These are phyloP conservation scores for Calonectria leucothoes DNA, from an alignment of 2,329 filamentous ascomycete species.

Conservation along the genomic window DNA sequence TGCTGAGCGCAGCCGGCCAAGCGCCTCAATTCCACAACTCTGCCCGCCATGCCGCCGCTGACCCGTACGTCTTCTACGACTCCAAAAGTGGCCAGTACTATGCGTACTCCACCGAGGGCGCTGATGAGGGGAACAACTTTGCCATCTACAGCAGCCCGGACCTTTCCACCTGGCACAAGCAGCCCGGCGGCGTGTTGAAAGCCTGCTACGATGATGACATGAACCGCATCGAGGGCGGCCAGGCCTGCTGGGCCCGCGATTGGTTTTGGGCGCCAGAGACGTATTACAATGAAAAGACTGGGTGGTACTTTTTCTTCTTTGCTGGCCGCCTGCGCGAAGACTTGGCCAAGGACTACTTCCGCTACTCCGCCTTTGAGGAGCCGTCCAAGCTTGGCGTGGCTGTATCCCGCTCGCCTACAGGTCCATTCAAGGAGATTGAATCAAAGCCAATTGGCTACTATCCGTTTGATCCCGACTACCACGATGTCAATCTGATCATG, in stretches of 20 bases:
- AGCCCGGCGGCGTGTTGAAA: slow-evolving; percentile 47
- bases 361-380: slow-evolving; percentile 49
- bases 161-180: slow-evolving; percentile 49
- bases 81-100: slow-evolving; percentile 45
- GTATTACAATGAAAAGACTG: slow-evolving; percentile 49
- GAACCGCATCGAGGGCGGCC: slow-evolving; percentile 44
- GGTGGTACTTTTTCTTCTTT: slow-evolving; percentile 53
- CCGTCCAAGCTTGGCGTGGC: slow-evolving; percentile 50
- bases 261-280: slow-evolving; percentile 52
- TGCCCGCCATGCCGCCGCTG: slow-evolving; percentile 46
- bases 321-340: slow-evolving; percentile 48
- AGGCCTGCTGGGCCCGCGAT: slow-evolving; percentile 50
- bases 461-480: slow-evolving; percentile 49
- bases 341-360: slow-evolving; percentile 46
- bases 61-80: slow-evolving; percentile 48
- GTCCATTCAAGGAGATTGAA: slow-evolving; percentile 48
- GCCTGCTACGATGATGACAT: slow-evolving; percentile 46
- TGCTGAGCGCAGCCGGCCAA: background rate
- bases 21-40: slow-evolving; percentile 49
- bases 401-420: slow-evolving; percentile 48
- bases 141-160: slow-evolving; percentile 51
- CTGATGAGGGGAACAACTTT: slow-evolving; percentile 46
- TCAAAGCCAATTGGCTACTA: slow-evolving; percentile 48
- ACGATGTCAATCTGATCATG: slow-evolving; percentile 53
- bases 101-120: slow-evolving; percentile 50